phyloP scores from a whole-genome alignment of 805 yeast genomes.

The Kodamaea leandrae region DNA sequence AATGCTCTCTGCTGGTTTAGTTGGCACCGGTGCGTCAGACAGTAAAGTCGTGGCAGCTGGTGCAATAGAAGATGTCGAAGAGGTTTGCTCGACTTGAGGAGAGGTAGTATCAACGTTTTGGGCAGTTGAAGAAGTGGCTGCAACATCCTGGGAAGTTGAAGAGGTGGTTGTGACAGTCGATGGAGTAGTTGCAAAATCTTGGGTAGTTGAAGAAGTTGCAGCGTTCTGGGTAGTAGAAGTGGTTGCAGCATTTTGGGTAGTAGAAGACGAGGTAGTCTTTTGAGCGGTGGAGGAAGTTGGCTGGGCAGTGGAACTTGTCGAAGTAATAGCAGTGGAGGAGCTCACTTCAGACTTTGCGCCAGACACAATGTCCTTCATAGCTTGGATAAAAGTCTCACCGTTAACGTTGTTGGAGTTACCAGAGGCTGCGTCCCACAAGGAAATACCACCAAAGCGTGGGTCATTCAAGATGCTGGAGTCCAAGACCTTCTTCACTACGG shows the following conservation, averaged over 20 bases:
- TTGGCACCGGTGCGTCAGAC: background rate
- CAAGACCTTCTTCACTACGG: conserved; percentile 16
- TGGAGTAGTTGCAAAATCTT: background rate
- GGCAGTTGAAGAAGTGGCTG: conserved; percentile 1
- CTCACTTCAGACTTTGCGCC: conserved; percentile 7
- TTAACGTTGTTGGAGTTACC: conserved; percentile 16
- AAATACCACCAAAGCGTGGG: conserved; percentile 36
- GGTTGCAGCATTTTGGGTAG: conserved; percentile 2
- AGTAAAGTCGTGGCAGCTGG: background rate
- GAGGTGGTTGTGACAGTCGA: background rate
- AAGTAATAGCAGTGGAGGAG: conserved; percentile 6
- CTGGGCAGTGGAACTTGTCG: conserved; percentile 9
- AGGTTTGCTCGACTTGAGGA: background rate
- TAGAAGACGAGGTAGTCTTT: background rate
- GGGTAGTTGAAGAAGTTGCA: background rate
- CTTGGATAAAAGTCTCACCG: conserved; percentile 17
- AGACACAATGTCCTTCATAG: conserved; percentile 18
- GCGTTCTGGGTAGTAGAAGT: background rate
- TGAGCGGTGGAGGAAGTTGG: conserved; percentile 9
- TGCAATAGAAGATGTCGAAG: background rate
- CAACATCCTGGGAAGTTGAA: background rate
- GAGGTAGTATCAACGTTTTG: background rate
- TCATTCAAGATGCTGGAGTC: conserved; percentile 16
- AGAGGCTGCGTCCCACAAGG: conserved; percentile 39
- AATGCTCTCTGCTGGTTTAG: background rate